Evolutionary conservation across 805 yeast genomes (phyloP), one percentile per base, ranked within the genome.

Genomic region (Ogataea siamensis): DNA sequence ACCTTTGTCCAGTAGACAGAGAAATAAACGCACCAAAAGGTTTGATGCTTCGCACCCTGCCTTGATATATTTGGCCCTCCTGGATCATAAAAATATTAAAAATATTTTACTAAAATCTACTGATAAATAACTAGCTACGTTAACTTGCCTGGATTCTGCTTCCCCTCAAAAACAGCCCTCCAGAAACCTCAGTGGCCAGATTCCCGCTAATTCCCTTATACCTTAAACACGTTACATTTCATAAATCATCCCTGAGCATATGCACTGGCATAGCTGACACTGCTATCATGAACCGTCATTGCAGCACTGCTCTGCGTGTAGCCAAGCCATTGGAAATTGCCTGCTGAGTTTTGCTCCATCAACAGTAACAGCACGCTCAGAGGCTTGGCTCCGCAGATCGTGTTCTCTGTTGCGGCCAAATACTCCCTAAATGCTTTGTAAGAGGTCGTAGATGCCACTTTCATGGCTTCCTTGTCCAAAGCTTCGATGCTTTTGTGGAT

Each of bases 251-350:
- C 34, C 30, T 29, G 20, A 20, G 71, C 82, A 53, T 75, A 83
- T 0, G 91, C 96, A 31, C 91, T 75, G 1, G 91, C 95, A 60
- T 91, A 91, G 42, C 95, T 84, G n/a, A 91, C 98, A 58, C 95
- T 84, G 46, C 84, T 80, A 28, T 88, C 96, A 19, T 51, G 39
- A 1, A 64, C 48, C 12, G 57, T 53, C 0, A 49, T 47, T 2
- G 71, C 91, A 8, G 58, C 54, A 33, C 78, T 74, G 55, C 95
- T 84, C 61, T 91, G 97, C 1, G 82, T 65, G 55, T 91, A 91
- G 0, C 83, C 85, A 10, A 81, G 67, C 95, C 96, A 87, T 18
- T 73, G 49, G 48, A 87, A 74, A 4, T 47, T 58, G 0, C 60
- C 62, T 26, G 51, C 49, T n/a, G 53, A 36, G 5, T 40, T 39